Percentiles rank a stretch among this genome's conserved stretches.
Evolutionary conservation across 495 filamentous ascomycete genomes (phyloP).

Genomic region (Penicillium daleae): DNA sequence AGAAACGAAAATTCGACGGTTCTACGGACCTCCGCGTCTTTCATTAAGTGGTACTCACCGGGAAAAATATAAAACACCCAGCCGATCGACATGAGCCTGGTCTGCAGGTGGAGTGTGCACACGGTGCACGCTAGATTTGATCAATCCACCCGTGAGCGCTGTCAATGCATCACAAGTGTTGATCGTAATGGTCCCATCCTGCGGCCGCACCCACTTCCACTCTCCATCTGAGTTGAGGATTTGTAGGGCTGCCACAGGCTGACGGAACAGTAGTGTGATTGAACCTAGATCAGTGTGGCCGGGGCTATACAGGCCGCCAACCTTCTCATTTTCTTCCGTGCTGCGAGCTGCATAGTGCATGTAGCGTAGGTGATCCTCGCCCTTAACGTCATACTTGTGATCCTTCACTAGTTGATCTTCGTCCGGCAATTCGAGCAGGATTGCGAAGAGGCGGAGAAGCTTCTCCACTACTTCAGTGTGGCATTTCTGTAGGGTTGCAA

Average conservation of each 20-base stretch:
- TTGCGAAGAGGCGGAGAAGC: conserved; percentile 55
- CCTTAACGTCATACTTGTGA: conserved; percentile 51
- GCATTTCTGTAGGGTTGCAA: conserved; percentile 40
- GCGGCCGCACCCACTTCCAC: conserved; percentile 49
- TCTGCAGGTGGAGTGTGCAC: conserved; percentile 54
- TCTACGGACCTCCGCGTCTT: not conserved
- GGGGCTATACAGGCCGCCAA: conserved; percentile 36
- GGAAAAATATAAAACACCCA: conserved; percentile 54
- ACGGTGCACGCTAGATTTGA: conserved; percentile 57
- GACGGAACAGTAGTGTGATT: conserved; percentile 48
- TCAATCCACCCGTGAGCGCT: conserved; percentile 51
- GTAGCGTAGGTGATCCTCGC: conserved; percentile 56
- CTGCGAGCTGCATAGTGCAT: conserved; percentile 55
- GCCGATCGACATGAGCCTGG: conserved; percentile 54
- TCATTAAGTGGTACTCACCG: conserved; percentile 22
- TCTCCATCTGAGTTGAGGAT: conserved; percentile 38
- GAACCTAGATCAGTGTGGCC: conserved; percentile 48
- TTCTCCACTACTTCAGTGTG: conserved; percentile 53
- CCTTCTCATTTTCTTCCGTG: conserved; percentile 45
- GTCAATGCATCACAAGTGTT: conserved; percentile 56
- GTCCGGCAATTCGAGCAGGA: conserved; percentile 53
- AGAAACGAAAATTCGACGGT: not conserved
- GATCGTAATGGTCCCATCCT: conserved; percentile 55
- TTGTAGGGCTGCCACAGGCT: conserved; percentile 56
- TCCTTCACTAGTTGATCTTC: conserved; percentile 52